Base-by-base conservation (phyloP, 805 yeast genomes). In the Pichia heedii region DNA sequence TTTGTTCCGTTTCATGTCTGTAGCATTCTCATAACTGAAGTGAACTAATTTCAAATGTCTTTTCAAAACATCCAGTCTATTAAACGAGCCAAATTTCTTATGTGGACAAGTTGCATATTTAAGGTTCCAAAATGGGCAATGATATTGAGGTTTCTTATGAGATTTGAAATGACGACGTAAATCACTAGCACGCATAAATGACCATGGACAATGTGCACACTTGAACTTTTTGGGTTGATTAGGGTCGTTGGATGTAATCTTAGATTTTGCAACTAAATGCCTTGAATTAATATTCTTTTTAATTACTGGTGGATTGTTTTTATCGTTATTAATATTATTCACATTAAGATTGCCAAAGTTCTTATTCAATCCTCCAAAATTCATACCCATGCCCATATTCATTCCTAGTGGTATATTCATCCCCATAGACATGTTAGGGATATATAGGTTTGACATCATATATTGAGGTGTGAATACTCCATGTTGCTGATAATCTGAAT, bases 41-140 rank as follows among this genome's bases (percentile, higher is more conserved):
- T 84, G 93, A 36, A 83, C 86, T 34, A 83, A 67, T 41, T 75
- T 69, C 43, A 84, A 63, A 60, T 84, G 93, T 37, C 93, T 69
- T 51, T 83, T 83, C 49, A 83, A 65, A 26, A 84, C 89, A 54
- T 84, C 93, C 47, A 81, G 62, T 37, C 93, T 67, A 53, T 77
- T 78, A 62, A 84, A 84, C 0, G 85, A 74, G 15, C 90, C 89
- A 19, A 83, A 85, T 50, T 81, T 81, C 43, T 83, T 69, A 58
- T 83, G 93, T 6, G 65, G 63, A 57, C 89, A 83, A 7, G 83
- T 74, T 4, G 81, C 77, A 50, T 53, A 60, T 51, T 79, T 84
- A 22, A 70, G 66, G 43, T 69, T 69, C 84, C 84, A 81, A 61
- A 70, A 83, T 3, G 90, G 90, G 56, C 90, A 83, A 49, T 75